A percentile compares a stretch with the other conserved stretches of the same genome.
phyloP scores from a whole-genome alignment of 2,329 filamentous ascomycete genomes.

The Raffaelea ambrosiae region DNA sequence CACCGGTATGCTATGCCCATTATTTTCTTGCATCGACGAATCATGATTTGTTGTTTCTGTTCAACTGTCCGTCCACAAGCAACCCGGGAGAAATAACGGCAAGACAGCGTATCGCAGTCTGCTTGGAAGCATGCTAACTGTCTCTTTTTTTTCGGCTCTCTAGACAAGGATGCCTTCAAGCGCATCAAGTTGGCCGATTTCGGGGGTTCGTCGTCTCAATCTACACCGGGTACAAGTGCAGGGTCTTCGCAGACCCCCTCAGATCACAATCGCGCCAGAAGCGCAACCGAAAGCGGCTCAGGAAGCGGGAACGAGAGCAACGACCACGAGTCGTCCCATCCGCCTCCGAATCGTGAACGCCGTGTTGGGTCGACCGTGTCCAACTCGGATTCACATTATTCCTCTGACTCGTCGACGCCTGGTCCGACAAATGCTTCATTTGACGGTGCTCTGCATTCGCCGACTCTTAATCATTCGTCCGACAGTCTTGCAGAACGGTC shows the following conservation, averaged over 20 bases:
- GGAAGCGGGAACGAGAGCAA: constrained; percentile 38
- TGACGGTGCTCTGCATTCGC: constrained; percentile 37
- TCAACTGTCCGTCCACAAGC: no score
- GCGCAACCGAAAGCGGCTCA: constrained; percentile 32
- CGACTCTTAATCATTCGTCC: constrained; percentile 28
- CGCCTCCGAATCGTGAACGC: neutral
- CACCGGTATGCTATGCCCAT: no score
- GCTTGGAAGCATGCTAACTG: neutral
- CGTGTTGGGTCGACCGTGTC: constrained; percentile 32
- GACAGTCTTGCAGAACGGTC: constrained; percentile 18
- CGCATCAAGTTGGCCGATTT: constrained; percentile 36
- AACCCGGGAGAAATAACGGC: no score
- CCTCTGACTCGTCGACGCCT: constrained; percentile 29
- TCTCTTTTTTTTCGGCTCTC: neutral
- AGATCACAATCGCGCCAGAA: constrained; percentile 23
- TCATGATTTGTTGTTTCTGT: no score
- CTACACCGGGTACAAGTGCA: neutral
- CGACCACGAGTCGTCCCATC: constrained; percentile 32
- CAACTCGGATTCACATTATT: constrained; percentile 34
- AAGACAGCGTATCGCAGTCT: no score
- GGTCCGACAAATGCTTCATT: constrained; percentile 25
- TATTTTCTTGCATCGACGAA: no score
- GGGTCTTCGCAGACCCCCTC: neutral
- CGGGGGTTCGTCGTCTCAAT: constrained; percentile 6
- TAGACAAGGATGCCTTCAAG: constrained; percentile 42